These are phyloP conservation scores for Smallanthus sonchifolius DNA, from an alignment of 129 eudicot species.

Conservation along the genomic window DNA sequence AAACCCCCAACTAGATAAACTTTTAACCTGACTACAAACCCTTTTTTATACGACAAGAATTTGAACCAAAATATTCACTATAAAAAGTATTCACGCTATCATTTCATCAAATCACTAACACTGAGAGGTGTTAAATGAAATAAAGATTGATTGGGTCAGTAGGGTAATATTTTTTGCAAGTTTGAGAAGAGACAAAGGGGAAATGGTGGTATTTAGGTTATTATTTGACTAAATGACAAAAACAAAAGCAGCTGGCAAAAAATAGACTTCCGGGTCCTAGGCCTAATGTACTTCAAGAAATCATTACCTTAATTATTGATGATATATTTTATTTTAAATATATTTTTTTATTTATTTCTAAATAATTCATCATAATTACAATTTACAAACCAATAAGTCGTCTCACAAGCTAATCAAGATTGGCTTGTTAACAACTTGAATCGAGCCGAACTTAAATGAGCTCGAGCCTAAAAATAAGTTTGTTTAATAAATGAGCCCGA, in stretches of 20 bases:
- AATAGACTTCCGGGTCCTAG: background rate
- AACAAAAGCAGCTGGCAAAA: slow-evolving; percentile 30
- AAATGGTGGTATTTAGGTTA: slow-evolving; percentile 19
- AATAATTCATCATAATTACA: background rate
- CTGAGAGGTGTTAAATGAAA: slow-evolving; percentile 9
- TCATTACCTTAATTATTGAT: slow-evolving; percentile 9
- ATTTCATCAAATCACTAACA: no score
- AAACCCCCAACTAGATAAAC: no score
- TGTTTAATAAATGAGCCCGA: no score
- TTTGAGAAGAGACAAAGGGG: slow-evolving; percentile 16
- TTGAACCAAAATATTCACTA: no score
- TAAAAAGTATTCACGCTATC: no score
- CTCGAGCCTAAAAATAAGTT: no score
- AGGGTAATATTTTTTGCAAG: slow-evolving; percentile 13
- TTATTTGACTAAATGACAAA: slow-evolving; percentile 27
- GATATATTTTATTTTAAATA: background rate
- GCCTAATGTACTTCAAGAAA: background rate
- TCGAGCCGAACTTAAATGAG: no score
- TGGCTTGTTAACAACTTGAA: no score
- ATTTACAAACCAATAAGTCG: no score
- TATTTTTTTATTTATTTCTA: background rate
- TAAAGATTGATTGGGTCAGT: slow-evolving; percentile 21
- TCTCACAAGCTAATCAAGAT: no score
- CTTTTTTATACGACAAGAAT: no score
- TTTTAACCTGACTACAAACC: no score